These are phyloP conservation scores for Crithidia brevicula DNA, from an alignment of 208 protist species.

Conservation along the genomic window DNA sequence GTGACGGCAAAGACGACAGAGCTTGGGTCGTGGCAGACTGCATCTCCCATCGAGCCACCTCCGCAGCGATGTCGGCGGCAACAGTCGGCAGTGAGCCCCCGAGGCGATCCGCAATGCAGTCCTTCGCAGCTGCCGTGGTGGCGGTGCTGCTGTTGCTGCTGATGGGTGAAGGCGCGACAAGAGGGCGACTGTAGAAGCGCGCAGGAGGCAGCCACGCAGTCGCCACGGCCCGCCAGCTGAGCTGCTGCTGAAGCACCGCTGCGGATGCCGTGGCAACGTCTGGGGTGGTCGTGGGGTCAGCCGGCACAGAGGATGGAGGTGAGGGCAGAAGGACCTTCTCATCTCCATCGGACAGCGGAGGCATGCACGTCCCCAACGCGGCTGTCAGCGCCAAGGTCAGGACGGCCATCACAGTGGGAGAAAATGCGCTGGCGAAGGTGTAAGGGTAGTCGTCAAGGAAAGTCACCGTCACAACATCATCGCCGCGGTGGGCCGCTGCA, in stretches of 20 bases:
- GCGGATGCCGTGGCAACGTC: too few species aligned
- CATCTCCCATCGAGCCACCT: neutral
- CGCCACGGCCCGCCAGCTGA: slow-evolving; percentile 3
- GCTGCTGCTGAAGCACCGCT: slow-evolving; percentile 1
- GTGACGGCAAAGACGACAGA: too few species aligned
- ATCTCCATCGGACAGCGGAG: neutral
- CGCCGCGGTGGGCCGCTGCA: neutral
- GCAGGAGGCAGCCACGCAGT: slow-evolving; percentile 1
- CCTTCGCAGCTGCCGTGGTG: neutral
- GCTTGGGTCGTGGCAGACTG: too few species aligned
- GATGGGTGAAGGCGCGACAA: neutral
- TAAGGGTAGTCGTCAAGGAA: slow-evolving; percentile 13
- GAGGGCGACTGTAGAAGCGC: slow-evolving; percentile 1
- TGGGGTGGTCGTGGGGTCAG: too few species aligned
- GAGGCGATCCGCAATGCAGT: slow-evolving; percentile 1
- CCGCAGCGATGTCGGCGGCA: neutral
- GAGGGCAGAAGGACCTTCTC: neutral
- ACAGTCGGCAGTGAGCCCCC: neutral
- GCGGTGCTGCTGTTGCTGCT: neutral
- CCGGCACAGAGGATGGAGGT: too few species aligned
- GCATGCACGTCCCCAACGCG: neutral
- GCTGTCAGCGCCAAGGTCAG: slow-evolving; percentile 10
- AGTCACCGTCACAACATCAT: neutral
- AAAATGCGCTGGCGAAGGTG: slow-evolving; percentile 5
- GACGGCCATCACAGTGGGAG: neutral